Base-by-base conservation (phyloP, 768 basidiomycete genomes). In the Galerina marginata region DNA sequence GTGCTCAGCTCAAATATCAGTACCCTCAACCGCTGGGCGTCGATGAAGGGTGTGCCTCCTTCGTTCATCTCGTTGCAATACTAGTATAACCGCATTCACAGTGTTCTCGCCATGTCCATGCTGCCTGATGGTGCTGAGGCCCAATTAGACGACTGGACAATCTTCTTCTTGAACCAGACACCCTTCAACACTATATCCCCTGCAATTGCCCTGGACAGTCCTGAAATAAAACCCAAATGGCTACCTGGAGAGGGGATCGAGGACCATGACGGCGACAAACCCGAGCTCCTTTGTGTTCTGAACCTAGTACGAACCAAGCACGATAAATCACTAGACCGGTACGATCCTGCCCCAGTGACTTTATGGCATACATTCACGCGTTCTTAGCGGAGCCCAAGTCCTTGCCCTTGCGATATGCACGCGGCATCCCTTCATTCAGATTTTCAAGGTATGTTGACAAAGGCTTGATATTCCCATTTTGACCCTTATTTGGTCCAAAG, bases 131-230 rank as follows among this genome's bases (percentile, higher is more conserved):
- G 97, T 6, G 97, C 95, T 33, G 96, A 99, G 77, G 87, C 91
- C 52, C 92, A 96, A 62, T 77, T 91, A 23, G 94, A 96, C 72
- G 97, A 99, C 75, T 99, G 96, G 96, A 99, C 97, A 5, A 88
- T 98, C 45, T 99, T 99, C 83, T 97, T 96, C 74, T 85, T 99
- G 58, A 98, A 98, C 71, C 97, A 98, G 75, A 94, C 92, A 0
- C 82, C 89, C 0, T 92, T 90, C 77, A 95, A 95, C 70, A 89
- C 88, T 15, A 93, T 96, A 64, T 85, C 89, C 1, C 91, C 94
- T 6, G 85, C 95, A 14, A 81, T 96, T 43, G 87, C 91, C 1
- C 77, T 90, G 63, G 90, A 91, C 66, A 86, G 83, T 6, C 80
- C 80, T 10, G 80, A 81, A 66, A 68, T 73, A 14, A 77, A 73